phyloP scores from a whole-genome alignment of 2,329 filamentous ascomycete genomes.

The Fusarium sp. region DNA sequence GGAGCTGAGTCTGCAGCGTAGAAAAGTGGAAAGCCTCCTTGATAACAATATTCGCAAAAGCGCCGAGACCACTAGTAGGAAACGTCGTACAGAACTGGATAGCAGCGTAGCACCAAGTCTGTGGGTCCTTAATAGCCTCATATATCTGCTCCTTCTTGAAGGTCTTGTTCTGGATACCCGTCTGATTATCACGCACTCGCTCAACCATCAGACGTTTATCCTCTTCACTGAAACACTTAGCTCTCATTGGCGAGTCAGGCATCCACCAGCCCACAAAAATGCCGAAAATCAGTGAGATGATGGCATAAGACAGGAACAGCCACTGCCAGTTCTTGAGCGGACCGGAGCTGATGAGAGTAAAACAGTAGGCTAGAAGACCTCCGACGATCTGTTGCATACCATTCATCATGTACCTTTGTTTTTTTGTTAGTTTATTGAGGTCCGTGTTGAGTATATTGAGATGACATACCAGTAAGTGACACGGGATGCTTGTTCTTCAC shows the following conservation, averaged over 20 bases:
- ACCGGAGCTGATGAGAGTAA: constrained; percentile 66
- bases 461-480: constrained; percentile 74
- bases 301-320: constrained; percentile 77
- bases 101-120: constrained; percentile 74
- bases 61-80: constrained; percentile 79
- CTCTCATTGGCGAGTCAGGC: constrained; percentile 79
- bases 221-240: constrained; percentile 76
- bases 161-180: constrained; percentile 69
- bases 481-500: constrained; percentile 75
- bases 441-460: too few species aligned
- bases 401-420: constrained; percentile 75
- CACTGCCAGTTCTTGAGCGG: constrained; percentile 77
- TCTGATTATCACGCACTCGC: constrained; percentile 72
- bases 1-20: constrained; percentile 76
- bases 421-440: neutral
- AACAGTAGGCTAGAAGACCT: constrained; percentile 78
- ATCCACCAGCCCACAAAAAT: constrained; percentile 75
- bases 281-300: constrained; percentile 74
- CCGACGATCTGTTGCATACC: constrained; percentile 80
- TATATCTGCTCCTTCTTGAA: constrained; percentile 64
- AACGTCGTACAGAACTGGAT: constrained; percentile 81
- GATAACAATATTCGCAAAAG: constrained; percentile 83
- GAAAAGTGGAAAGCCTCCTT: constrained; percentile 74
- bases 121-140: constrained; percentile 74
- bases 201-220: constrained; percentile 76